Evolutionary conservation across 331 rosid species (phyloP), one percentile per base, ranked within the genome.

Genomic region (Acacia concinna): DNA sequence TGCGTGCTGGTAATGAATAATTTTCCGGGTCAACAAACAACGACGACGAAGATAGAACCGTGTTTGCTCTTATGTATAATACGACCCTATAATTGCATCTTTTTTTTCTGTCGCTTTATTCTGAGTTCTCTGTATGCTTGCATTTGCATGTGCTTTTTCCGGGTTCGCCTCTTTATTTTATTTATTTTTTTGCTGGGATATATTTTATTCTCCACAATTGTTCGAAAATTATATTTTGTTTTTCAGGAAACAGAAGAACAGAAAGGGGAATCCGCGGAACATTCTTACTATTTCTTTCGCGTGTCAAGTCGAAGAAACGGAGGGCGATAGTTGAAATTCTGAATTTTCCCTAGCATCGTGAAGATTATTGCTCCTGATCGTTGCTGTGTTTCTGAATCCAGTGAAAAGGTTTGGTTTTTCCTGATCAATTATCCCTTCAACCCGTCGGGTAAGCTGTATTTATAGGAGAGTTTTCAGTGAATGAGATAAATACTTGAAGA

Each of bases 21-120:
- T 13, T 71, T 72, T 68, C 37, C 68, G 8, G 37, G 86, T 85
- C 88, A 88, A 82, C 79, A 83, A 79, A 81, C 81, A 81, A 73
- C 89, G n/a, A 78, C 85, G 71, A 59, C 75, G 27, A 49, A 75
- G 63, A 69, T 62, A 28, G 15, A 81, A 78, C 78, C 87, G 82
- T 75, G 72, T 78, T 63, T 74, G 87, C 80, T 81, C 75, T 28
- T 28, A 34, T 82, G 71, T 32, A 69, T 23, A 41, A 49, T 74
- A 47, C 27, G 15, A 65, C 81, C 41, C 73, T 70, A 31, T 25
- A 32, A 73, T 60, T 81, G 63, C 27, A 62, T 68, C 40, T 1
- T 47, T 47, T 46, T 57, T 13, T 69, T 76, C 20, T 6, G 32
- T 40, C 35, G 28, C 41, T 46, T 28, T 73, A 28, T 83, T 74